phyloP scores from a whole-genome alignment of 306 rosid species.

The Vigna hirtella region DNA sequence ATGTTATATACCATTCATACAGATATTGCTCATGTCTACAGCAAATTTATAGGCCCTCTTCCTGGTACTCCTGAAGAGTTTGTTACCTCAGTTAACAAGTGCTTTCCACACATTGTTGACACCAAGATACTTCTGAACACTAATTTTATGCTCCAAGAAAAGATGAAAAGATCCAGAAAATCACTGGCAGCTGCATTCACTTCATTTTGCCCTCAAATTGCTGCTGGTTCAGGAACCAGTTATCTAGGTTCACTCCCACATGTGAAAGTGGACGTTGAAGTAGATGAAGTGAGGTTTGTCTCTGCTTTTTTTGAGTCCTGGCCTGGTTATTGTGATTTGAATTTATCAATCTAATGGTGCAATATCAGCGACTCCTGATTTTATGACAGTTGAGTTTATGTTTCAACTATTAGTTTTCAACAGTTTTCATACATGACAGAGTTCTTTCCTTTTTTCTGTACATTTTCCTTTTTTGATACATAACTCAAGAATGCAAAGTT shows the following conservation, averaged over 20 bases:
- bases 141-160: constrained; percentile 59
- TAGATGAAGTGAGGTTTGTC: constrained; percentile 81
- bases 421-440: constrained; percentile 12
- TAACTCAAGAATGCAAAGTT: constrained; percentile 11
- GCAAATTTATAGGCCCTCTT: constrained; percentile 88
- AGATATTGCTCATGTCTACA: constrained; percentile 87
- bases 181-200: constrained; percentile 82
- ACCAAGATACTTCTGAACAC: constrained; percentile 83
- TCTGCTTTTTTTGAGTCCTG: constrained; percentile 29
- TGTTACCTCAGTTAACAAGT: constrained; percentile 74
- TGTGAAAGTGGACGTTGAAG: constrained; percentile 83
- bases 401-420: constrained; percentile 37
- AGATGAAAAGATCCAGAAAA: constrained; percentile 74
- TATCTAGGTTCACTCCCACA: constrained; percentile 44
- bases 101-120: constrained; percentile 77
- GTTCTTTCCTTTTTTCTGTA: constrained; percentile 4
- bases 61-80: constrained; percentile 79
- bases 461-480: constrained; percentile 20
- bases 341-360: constrained; percentile 14
- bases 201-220: constrained; percentile 80
- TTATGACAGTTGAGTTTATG: constrained; percentile 27
- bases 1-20: constrained; percentile 46
- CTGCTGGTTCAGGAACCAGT: constrained; percentile 56
- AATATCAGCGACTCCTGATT: not conserved
- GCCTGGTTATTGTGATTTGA: constrained; percentile 7